Evolutionary conservation across 164 flowering plant genomes (phyloP), one percentile per base, ranked within the genome.

Genomic region (Aristolochia californica): DNA sequence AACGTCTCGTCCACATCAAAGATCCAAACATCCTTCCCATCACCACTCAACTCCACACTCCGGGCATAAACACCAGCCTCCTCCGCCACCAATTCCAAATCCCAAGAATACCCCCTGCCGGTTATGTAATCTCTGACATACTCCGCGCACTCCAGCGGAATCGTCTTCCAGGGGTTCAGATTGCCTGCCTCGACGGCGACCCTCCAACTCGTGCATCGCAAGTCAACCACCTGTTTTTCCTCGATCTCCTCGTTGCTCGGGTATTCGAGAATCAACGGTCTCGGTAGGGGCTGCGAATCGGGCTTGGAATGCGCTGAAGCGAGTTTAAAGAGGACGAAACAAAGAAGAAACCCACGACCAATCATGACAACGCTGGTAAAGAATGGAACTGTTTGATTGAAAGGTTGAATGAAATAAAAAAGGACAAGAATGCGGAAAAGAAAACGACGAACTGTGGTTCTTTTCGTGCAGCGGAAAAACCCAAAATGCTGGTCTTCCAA

Each of bases 1-100:
- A 87, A 55, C 40, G 99, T 93, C 70, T 93, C 96, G 63, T 89
- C 99, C 13, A 93, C 62, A 63, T 93, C 97, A 50, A 93, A 89
- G 28, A 93, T 56, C 97, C 99, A 93, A 56, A 61, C 86, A 71
- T 87, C 93, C 45, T 71, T 84, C 1, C 93, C 90, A 65, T 93
- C 97, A 0, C 49, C 82, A 13, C 40, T 60, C 74, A 84, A 70
- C 44, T 67, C 63, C 2, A 83, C 66, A 16, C 69, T 70, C 58
- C 60, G 74, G 0, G 95, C 96, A 56, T 60, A 84, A 40, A 13
- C n/a, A 10, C 25, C 66, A 27, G 95, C 85, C 77, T 87, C 93
- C 16, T 61, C 65, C 0, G 88, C 73, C 7, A 83, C 99, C 74
- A 75, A 73, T 13, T 77, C 76, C 16, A 89, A 75, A 64, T 89